Base-by-base conservation (phyloP, 768 basidiomycete species). In the Scleroderma bovista region DNA sequence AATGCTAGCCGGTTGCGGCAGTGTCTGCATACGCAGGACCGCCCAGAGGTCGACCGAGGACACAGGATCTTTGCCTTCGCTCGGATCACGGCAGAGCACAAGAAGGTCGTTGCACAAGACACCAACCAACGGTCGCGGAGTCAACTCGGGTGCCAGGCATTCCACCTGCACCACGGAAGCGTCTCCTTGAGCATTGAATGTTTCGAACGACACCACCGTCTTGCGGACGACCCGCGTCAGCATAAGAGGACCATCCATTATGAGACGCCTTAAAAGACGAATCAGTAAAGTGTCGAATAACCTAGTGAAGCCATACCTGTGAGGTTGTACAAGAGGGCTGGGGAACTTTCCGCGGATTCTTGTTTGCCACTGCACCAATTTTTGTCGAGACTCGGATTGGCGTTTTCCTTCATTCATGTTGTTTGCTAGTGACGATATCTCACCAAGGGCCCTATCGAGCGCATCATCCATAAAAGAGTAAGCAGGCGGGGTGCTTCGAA, bases 331-430 rank as follows among this genome's bases (percentile, higher is more conserved):
- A 33, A 99, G 74, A n/a, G 96, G 94, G 51, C 92, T 94, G 8
- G 93, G 93, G 67, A 96, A 97, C 63, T 82, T 88, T 17, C 92
- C 90, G 34, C 86, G 77, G 59, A 99, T 97, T 57, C 91, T 78
- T 32, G 83, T 61, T 69, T 93, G 92, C 90, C 89, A 93, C 61
- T 88, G 83, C 16, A 97, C 88, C 22, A 98, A 80, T 62, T 92
- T 89, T 41, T 85, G 79, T 19, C 96, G 78, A 1, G 90, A 93
- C 69, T 99, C 96, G 2, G 92, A 79, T 58, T 97, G 94, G 2
- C 96, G 83, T 67, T 97, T 98, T 54, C 93, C 92, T 70, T 99
- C 96, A 66, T 99, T 99, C 90, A 99, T 96, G 60, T 89, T 88
- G 44, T 82, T 90, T 3, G 96, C 93, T 44, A 98, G 70, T 12